These are phyloP conservation scores for Venturia oleaginea DNA, from an alignment of 2,329 filamentous ascomycete genomes.

Conservation along the genomic window DNA sequence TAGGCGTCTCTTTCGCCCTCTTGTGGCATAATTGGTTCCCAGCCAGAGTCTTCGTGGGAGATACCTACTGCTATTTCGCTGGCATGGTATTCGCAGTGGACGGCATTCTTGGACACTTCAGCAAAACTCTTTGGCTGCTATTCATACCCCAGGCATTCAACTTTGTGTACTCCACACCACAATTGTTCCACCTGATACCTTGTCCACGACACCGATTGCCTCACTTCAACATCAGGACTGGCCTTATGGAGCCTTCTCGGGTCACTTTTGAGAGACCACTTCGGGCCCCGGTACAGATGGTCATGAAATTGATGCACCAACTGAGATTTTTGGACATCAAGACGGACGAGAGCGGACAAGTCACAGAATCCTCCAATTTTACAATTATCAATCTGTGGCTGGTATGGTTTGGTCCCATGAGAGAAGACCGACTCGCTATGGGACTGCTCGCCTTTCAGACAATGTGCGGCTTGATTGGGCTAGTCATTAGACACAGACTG, in stretches of 20 bases:
- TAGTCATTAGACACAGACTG: constrained; percentile 78
- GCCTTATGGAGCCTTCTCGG: constrained; percentile 76
- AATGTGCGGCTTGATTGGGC: constrained; percentile 64
- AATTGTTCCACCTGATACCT: constrained; percentile 81
- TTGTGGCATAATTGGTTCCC: constrained; percentile 94
- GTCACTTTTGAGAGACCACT: constrained; percentile 69
- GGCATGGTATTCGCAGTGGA: constrained; percentile 99
- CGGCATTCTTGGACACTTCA: constrained; percentile 93
- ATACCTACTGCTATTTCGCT: constrained; percentile 99
- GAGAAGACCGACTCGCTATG: constrained; percentile 72
- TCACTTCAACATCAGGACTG: constrained; percentile 75
- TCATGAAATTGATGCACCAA: constrained; percentile 58
- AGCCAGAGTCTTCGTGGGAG: constrained; percentile 88
- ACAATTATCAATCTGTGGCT: constrained; percentile 95
- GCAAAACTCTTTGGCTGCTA: constrained; percentile 86
- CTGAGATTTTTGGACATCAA: constrained; percentile 61
- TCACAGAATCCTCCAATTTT: constrained; percentile 78
- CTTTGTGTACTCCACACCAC: constrained; percentile 86
- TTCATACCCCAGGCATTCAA: constrained; percentile 94
- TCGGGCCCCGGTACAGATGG: constrained; percentile 49
- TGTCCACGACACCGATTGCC: constrained; percentile 91
- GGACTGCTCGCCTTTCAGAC: constrained; percentile 76
- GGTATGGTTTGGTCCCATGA: constrained; percentile 85
- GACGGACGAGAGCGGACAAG: constrained; percentile 56
- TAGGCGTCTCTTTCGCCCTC: constrained; percentile 82